These are phyloP conservation scores for Lactifluus piperatus DNA, from an alignment of 768 basidiomycete genomes.

Conservation along the genomic window DNA sequence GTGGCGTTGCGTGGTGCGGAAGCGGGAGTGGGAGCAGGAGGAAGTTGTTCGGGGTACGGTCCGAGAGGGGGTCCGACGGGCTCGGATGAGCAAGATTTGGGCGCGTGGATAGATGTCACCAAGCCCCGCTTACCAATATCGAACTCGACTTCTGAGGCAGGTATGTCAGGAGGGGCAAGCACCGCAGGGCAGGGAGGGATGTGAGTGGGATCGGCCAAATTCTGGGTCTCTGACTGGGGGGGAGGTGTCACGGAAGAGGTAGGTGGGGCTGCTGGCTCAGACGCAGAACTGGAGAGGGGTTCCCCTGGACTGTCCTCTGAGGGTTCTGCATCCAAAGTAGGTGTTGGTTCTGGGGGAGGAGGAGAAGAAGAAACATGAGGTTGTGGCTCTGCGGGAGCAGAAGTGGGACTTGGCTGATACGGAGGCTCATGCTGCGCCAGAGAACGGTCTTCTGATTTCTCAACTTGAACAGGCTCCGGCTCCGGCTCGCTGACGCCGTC, in stretches of 20 bases:
- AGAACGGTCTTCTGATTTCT: background rate
- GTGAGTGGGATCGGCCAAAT: background rate
- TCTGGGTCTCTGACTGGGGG: background rate
- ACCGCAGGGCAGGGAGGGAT: background rate
- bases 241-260: background rate
- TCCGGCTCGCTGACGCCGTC: background rate
- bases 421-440: background rate
- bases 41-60: conserved; percentile 6
- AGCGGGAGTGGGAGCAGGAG: conserved; percentile 16
- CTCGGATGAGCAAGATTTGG: conserved; percentile 24
- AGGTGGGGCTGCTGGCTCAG: background rate
- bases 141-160: background rate
- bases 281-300: background rate
- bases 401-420: background rate
- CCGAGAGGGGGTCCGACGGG: background rate
- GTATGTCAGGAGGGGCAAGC: background rate
- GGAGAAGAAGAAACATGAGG: background rate
- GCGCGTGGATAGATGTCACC: conserved; percentile 50
- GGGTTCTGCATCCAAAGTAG: background rate
- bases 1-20: conserved; percentile 30
- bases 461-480: background rate
- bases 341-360: background rate
- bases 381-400: background rate
- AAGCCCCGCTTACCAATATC: conserved; percentile 28
- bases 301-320: background rate